Conservation (phyloP, 495 filamentous ascomycete species). For the Amphirosellinia nigrospora region DNA sequence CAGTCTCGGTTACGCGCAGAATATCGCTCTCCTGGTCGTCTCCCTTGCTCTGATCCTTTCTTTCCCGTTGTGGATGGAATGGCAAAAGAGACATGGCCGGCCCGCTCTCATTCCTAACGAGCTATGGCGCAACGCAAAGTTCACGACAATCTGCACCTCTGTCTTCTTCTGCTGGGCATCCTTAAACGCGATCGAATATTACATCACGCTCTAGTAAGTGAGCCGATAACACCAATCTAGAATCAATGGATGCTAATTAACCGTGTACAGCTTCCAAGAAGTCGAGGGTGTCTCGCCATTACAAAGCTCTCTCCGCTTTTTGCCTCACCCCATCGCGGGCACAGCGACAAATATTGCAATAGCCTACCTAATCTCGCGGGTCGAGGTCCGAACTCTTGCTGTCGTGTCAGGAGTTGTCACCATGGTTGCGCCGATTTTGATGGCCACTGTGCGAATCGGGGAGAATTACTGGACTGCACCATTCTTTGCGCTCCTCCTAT, state of each 20-base stretch:
- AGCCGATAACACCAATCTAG: background rate
- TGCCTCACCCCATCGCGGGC: slow-evolving; percentile 59
- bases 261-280: slow-evolving; percentile 48
- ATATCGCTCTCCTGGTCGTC: slow-evolving; percentile 46
- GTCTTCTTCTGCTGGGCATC: slow-evolving; percentile 59
- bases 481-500: slow-evolving; percentile 58
- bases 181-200: slow-evolving; percentile 57
- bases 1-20: slow-evolving; percentile 38
- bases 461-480: slow-evolving; percentile 62
- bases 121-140: slow-evolving; percentile 57
- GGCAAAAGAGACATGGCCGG: slow-evolving; percentile 47
- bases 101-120: slow-evolving; percentile 58
- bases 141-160: slow-evolving; percentile 54
- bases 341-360: background rate
- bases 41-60: slow-evolving; percentile 49
- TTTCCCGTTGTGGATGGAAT: slow-evolving; percentile 55
- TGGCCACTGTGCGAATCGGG: slow-evolving; percentile 48
- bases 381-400: background rate
- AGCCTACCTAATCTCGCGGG: background rate
- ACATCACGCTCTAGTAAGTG: slow-evolving; percentile 53
- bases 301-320: slow-evolving; percentile 36
- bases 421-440: slow-evolving; percentile 55
- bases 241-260: background rate
- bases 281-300: slow-evolving; percentile 36
- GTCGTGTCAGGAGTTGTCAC: slow-evolving; percentile 39